Percentiles rank a stretch among this genome's conserved stretches.
Conservation (phyloP, 176 grass and related monocot species). For the Carex cristatella region DNA sequence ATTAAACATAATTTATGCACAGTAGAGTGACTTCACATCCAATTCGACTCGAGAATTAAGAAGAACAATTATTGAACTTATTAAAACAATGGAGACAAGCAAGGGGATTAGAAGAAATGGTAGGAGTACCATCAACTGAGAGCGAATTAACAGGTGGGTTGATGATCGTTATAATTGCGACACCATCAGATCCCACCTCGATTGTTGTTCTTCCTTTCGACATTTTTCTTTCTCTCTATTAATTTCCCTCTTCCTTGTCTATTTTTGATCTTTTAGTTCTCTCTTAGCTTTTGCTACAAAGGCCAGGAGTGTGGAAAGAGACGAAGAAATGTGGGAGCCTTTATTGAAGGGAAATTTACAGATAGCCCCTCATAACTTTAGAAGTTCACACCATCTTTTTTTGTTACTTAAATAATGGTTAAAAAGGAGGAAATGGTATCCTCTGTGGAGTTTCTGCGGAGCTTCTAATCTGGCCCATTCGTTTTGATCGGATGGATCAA, state of each 20-base stretch:
- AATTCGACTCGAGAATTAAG: not conserved
- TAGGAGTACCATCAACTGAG: conserved; percentile 42
- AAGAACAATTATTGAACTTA: not conserved
- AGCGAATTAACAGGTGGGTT: conserved; percentile 88
- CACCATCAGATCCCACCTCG: conserved; percentile 71
- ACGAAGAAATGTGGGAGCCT: not conserved
- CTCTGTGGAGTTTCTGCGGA: too few species aligned
- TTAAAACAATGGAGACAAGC: not conserved
- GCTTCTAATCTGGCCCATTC: too few species aligned
- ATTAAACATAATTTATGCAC: not conserved
- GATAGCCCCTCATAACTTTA: not conserved
- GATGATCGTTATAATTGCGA: conserved; percentile 80
- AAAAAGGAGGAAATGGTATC: not conserved
- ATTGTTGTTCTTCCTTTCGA: conserved; percentile 66
- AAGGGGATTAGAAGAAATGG: not conserved
- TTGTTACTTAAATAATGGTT: not conserved
- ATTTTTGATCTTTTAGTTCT: not conserved
- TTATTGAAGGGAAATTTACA: conserved; percentile 16
- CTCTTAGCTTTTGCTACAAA: conserved; percentile 3
- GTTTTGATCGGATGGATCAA: too few species aligned
- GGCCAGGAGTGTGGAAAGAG: not conserved
- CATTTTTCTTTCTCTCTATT: conserved; percentile 24
- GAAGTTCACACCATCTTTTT: not conserved
- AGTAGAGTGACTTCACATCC: not conserved
- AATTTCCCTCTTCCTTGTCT: not conserved